Evolutionary conservation across 306 rosid genomes (phyloP).

Genomic region (Cyamopsis tetragonoloba): DNA sequence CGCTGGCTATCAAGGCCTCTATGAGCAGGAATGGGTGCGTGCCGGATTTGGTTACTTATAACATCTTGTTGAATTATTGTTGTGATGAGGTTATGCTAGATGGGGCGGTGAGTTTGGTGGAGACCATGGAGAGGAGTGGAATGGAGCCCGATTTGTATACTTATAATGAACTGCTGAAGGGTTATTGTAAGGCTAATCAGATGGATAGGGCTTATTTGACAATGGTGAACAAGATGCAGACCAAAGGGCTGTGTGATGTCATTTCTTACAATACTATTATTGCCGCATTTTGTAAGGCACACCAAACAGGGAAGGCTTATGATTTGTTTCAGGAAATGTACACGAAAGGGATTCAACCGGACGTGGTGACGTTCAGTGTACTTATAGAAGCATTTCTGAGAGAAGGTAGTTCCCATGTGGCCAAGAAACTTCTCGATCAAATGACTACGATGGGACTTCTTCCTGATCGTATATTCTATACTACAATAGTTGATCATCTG

Average conservation of each 20-base stretch:
- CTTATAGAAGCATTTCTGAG: slow-evolving; percentile 66
- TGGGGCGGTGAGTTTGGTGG: slow-evolving; percentile 58
- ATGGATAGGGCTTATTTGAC: slow-evolving; percentile 65
- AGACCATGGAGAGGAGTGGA: slow-evolving; percentile 63
- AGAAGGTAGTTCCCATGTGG: slow-evolving; percentile 57
- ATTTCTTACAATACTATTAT: slow-evolving; percentile 82
- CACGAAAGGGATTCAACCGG: slow-evolving; percentile 63
- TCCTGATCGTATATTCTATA: slow-evolving; percentile 67
- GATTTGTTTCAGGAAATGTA: slow-evolving; percentile 73
- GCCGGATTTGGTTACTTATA: slow-evolving; percentile 85
- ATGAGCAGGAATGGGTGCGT: slow-evolving; percentile 65
- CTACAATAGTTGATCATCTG: slow-evolving; percentile 56
- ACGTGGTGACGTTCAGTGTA: slow-evolving; percentile 71
- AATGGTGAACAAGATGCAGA: slow-evolving; percentile 63
- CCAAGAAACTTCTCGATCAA: slow-evolving; percentile 65
- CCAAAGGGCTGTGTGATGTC: slow-evolving; percentile 59
- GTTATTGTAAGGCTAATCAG: slow-evolving; percentile 57
- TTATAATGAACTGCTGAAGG: slow-evolving; percentile 74
- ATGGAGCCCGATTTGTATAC: slow-evolving; percentile 72
- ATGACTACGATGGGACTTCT: slow-evolving; percentile 52
- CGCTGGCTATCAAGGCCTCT: slow-evolving; percentile 56
- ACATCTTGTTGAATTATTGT: slow-evolving; percentile 71
- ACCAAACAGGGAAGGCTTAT: slow-evolving; percentile 53
- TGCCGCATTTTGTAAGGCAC: slow-evolving; percentile 54
- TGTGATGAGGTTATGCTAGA: slow-evolving; percentile 71